Evolutionary conservation across 352 stramenopile genomes (phyloP).

Genomic region (Phytophthora meadii): DNA sequence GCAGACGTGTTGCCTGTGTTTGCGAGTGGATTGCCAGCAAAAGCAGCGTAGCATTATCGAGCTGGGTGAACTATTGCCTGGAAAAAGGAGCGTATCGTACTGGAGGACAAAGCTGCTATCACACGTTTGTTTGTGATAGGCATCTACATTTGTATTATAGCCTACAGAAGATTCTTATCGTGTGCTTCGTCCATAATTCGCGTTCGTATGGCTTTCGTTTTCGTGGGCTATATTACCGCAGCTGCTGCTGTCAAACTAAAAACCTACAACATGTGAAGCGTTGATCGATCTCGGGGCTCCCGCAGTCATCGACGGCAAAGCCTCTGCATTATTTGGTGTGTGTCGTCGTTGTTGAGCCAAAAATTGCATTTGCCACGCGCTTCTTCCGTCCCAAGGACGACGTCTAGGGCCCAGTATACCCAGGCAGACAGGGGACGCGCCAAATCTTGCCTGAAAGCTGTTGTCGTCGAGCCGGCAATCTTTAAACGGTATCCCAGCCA

Average conservation of each 20-base stretch:
- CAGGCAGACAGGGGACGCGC: slow-evolving; percentile 11
- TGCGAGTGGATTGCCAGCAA: background rate
- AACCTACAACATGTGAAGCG: slow-evolving; percentile 2
- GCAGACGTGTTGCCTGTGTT: background rate
- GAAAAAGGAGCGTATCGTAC: background rate
- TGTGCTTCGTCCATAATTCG: no score
- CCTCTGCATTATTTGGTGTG: slow-evolving; percentile 18
- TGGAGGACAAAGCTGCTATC: no score
- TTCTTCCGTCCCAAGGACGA: slow-evolving; percentile 17
- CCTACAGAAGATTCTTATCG: no score
- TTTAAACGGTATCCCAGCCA: slow-evolving; percentile 15
- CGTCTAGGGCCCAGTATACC: slow-evolving; percentile 14
- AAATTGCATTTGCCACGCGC: slow-evolving; percentile 23
- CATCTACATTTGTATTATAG: no score
- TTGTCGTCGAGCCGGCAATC: slow-evolving; percentile 26
- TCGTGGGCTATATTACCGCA: no score
- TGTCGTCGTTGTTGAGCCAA: slow-evolving; percentile 27
- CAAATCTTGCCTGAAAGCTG: slow-evolving; percentile 22
- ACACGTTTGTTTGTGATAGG: no score
- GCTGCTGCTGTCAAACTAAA: background rate
- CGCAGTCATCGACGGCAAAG: slow-evolving; percentile 22
- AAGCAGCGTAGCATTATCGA: background rate
- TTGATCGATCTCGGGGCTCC: background rate
- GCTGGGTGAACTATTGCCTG: no score
- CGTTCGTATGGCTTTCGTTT: no score